These are phyloP conservation scores for Daldinia bambusicola DNA, from an alignment of 495 filamentous ascomycete species.

Conservation along the genomic window DNA sequence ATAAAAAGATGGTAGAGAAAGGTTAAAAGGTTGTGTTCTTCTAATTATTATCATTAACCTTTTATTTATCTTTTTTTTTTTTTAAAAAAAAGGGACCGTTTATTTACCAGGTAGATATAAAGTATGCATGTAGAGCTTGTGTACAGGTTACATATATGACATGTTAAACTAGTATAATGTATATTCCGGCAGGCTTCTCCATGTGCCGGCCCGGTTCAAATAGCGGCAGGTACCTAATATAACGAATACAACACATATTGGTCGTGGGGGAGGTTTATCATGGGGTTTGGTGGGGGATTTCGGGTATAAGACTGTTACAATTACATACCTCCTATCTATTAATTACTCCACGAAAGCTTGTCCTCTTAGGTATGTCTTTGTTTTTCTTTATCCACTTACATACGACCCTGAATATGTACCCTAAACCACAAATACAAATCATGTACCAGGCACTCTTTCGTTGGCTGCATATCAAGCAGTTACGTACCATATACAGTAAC, in stretches of 20 bases:
- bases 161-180: background rate
- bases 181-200: background rate
- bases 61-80: too few species aligned
- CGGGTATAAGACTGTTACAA: background rate
- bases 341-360: background rate
- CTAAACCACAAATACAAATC: background rate
- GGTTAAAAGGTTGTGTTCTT: too few species aligned
- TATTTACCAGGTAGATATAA: background rate
- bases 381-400: background rate
- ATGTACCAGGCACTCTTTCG: background rate
- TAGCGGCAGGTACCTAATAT: background rate
- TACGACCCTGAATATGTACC: background rate
- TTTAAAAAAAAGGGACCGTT: too few species aligned
- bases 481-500: background rate
- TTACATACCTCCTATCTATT: too few species aligned
- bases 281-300: conserved; percentile 5
- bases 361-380: background rate
- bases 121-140: background rate
- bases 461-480: background rate
- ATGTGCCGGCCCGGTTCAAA: too few species aligned
- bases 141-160: background rate
- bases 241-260: background rate
- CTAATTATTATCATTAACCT: too few species aligned
- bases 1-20: background rate
- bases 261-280: background rate